A percentile compares a stretch with the other conserved stretches of the same genome.
These are phyloP conservation scores for Theobroma cacao DNA, from an alignment of 345 rosid species.

Conservation along the genomic window DNA sequence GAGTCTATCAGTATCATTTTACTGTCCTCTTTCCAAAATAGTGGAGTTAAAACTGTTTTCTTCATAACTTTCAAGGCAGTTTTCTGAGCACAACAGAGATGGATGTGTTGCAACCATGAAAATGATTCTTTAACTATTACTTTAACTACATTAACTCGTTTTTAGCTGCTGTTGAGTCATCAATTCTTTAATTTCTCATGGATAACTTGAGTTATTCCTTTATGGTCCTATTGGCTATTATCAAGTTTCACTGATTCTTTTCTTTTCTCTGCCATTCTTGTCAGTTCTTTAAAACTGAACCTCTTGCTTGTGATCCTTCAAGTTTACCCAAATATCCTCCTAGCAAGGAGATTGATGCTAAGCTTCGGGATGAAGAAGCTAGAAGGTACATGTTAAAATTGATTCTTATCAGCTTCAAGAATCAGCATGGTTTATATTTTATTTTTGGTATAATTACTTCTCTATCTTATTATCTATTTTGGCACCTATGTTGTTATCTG, in stretches of 20 bases:
- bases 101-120: neutral
- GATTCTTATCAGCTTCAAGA: neutral
- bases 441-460: neutral
- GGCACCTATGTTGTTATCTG: neutral
- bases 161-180: neutral
- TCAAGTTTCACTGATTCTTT: neutral
- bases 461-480: neutral
- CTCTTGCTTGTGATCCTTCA: constrained; percentile 87
- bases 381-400: constrained; percentile 46
- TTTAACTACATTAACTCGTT: neutral
- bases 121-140: neutral
- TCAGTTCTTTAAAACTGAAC: constrained; percentile 75
- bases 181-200: neutral
- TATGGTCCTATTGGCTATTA: neutral
- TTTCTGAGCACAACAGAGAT: neutral
- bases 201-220: neutral
- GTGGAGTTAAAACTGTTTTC: neutral
- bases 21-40: neutral
- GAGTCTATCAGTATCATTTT: neutral
- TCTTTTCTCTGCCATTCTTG: neutral
- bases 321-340: constrained; percentile 93
- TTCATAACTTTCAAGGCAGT: neutral
- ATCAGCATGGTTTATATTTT: neutral
- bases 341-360: constrained; percentile 94
- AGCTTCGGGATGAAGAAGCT: constrained; percentile 75